A percentile compares a stretch with the other conserved stretches of the same genome.
Conservation (phyloP, 345 rosid genomes). For the Boechera divaricarpa region DNA sequence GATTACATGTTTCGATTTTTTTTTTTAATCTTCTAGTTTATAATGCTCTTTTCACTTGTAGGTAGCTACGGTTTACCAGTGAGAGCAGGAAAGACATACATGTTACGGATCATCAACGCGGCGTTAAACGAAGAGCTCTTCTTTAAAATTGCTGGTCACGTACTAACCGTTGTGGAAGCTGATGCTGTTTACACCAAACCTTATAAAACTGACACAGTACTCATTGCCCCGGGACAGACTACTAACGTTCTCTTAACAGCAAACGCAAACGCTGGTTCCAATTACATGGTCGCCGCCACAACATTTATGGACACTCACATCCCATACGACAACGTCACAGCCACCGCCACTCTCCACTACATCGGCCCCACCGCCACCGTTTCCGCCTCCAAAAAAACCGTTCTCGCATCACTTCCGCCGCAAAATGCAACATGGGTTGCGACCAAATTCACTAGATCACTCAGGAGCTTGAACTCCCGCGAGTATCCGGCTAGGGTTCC, state of each 20-base stretch:
- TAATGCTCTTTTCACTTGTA: not conserved
- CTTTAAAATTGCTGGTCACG: slow-evolving; percentile 72
- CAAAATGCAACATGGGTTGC: slow-evolving; percentile 73
- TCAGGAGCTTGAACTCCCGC: slow-evolving; percentile 70
- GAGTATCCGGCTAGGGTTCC: slow-evolving; percentile 64
- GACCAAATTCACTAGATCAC: slow-evolving; percentile 48
- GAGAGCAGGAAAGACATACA: slow-evolving; percentile 62
- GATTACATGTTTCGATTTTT: not conserved
- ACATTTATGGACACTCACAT: slow-evolving; percentile 86
- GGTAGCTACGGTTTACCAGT: slow-evolving; percentile 51
- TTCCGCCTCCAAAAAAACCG: slow-evolving; percentile 47
- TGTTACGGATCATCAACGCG: slow-evolving; percentile 80
- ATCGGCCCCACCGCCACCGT: slow-evolving; percentile 8
- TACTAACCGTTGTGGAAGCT: slow-evolving; percentile 64
- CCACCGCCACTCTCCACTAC: slow-evolving; percentile 47
- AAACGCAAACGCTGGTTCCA: slow-evolving; percentile 49
- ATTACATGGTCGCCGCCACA: slow-evolving; percentile 64
- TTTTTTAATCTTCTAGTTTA: not conserved
- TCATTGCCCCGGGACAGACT: slow-evolving; percentile 76
- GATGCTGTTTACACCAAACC: slow-evolving; percentile 80
- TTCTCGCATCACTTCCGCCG: slow-evolving; percentile 51
- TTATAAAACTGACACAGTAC: slow-evolving; percentile 53
- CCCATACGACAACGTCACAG: slow-evolving; percentile 64
- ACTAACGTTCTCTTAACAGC: slow-evolving; percentile 72
- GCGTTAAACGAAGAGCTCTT: slow-evolving; percentile 84